Evolutionary conservation across 1,139 yeast species (phyloP).

Genomic region (Debaryomyces robertsiae): DNA sequence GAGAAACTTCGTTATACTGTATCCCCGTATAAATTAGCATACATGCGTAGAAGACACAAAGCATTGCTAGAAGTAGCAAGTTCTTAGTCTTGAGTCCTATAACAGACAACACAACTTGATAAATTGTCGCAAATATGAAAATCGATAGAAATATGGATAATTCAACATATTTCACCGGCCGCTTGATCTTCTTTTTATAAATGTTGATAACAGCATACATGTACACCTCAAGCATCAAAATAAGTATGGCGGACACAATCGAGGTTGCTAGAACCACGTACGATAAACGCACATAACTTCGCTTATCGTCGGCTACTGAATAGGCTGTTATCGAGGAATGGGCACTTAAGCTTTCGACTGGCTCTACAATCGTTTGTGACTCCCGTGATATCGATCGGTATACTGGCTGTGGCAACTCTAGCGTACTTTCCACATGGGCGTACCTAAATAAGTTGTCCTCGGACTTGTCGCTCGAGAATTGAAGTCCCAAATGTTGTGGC

Average conservation of each 20-base stretch:
- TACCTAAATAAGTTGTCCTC: slow-evolving; percentile 11
- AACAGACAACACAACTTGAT: slow-evolving; percentile 42
- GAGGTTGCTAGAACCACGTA: slow-evolving; percentile 30
- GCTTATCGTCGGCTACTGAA: slow-evolving; percentile 6
- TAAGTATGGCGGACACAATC: slow-evolving; percentile 31
- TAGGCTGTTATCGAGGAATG: neutral
- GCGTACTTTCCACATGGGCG: slow-evolving; percentile 7
- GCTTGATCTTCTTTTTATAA: slow-evolving; percentile 25
- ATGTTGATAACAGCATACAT: slow-evolving; percentile 40
- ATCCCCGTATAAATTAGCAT: slow-evolving; percentile 55
- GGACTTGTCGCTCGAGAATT: slow-evolving; percentile 1
- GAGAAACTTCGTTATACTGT: slow-evolving; percentile 48
- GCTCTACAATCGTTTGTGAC: neutral
- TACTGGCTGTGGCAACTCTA: slow-evolving; percentile 1
- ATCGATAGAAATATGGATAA: slow-evolving; percentile 27
- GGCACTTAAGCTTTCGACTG: neutral
- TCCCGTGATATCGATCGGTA: slow-evolving; percentile 3
- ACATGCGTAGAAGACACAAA: slow-evolving; percentile 48
- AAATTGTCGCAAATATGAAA: slow-evolving; percentile 33
- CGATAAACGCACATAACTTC: slow-evolving; percentile 18
- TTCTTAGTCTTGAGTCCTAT: slow-evolving; percentile 48
- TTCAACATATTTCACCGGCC: slow-evolving; percentile 24
- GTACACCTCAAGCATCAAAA: slow-evolving; percentile 34
- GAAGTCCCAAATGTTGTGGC: neutral
- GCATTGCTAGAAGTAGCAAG: slow-evolving; percentile 42